Percentiles rank a stretch among this genome's conserved stretches.
Evolutionary conservation across 305 asterid species (phyloP).

Genomic region (Fraxinus angustifolia): DNA sequence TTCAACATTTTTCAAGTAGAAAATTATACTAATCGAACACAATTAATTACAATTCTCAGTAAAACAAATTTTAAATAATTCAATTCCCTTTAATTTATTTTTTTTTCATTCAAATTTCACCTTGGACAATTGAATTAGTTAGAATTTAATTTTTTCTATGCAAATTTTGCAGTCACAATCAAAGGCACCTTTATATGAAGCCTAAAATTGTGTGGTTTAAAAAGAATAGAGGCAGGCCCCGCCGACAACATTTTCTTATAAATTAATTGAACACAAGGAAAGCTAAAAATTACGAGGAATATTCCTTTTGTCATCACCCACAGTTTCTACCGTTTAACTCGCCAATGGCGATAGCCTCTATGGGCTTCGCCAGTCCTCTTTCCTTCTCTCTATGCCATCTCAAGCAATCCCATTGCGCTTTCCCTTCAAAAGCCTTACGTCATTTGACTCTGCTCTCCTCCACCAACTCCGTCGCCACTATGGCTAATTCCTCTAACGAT

Average conservation of each 20-base stretch:
- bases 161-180: no score
- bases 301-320: background rate
- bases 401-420: conserved; percentile 22
- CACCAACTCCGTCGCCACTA: conserved; percentile 19
- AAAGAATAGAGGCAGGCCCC: background rate
- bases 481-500: conserved; percentile 23
- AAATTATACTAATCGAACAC: no score
- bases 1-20: no score
- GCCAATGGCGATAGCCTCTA: conserved; percentile 57
- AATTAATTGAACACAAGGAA: background rate
- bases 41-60: no score
- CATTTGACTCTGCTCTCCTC: conserved; percentile 22
- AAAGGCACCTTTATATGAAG: no score
- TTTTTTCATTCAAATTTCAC: no score
- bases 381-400: conserved; percentile 45
- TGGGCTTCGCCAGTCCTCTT: conserved; percentile 44
- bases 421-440: conserved; percentile 17
- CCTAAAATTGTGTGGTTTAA: background rate
- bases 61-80: no score
- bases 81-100: no score
- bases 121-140: no score
- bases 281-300: background rate
- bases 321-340: background rate
- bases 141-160: no score
- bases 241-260: background rate